Percentiles rank a stretch among this genome's conserved stretches.
phyloP scores from a whole-genome alignment of 177 flowering plant genomes.

The Tripterygium wilfordii region DNA sequence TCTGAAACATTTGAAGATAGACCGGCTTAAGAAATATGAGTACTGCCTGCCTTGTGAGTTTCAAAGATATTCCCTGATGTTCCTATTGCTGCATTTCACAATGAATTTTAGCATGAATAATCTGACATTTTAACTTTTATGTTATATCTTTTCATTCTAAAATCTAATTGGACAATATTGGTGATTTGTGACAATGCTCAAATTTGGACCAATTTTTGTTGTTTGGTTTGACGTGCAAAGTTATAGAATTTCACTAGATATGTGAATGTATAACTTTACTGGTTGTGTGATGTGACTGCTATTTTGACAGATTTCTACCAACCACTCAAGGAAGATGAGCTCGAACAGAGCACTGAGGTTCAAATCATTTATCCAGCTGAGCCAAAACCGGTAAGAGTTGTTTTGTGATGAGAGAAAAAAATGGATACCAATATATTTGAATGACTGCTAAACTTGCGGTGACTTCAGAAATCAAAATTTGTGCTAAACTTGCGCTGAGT shows the following conservation, averaged over 20 bases:
- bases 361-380: constrained; percentile 63
- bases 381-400: constrained; percentile 61
- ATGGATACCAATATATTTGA: too few species aligned
- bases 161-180: too few species aligned
- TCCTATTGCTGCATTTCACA: not conserved
- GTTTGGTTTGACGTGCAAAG: not conserved
- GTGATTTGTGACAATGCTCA: too few species aligned
- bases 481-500: too few species aligned
- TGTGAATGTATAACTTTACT: too few species aligned
- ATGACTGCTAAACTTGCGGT: too few species aligned
- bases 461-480: too few species aligned
- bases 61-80: not conserved
- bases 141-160: too few species aligned
- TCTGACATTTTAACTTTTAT: too few species aligned
- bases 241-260: not conserved
- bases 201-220: not conserved
- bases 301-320: constrained; percentile 73
- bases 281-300: too few species aligned
- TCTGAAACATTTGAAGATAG: constrained; percentile 71
- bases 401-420: not conserved
- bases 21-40: constrained; percentile 78
- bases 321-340: constrained; percentile 81
- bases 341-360: constrained; percentile 80
- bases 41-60: constrained; percentile 94
- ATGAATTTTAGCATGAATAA: too few species aligned